Evolutionary conservation across 2,329 filamentous ascomycete genomes (phyloP).

Genomic region (Drechslerella dactyloides): DNA sequence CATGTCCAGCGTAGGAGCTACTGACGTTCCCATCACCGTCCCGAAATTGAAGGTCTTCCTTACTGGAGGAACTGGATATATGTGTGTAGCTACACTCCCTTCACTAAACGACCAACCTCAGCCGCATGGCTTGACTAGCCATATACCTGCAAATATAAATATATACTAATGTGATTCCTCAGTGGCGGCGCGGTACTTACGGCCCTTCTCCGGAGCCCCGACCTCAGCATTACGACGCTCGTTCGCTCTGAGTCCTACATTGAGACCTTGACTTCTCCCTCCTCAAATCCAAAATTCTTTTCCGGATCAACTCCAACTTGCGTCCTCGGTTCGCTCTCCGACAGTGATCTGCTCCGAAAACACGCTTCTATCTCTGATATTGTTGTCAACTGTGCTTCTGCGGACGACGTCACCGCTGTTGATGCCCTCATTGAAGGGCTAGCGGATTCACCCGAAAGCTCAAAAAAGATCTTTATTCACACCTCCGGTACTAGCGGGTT

Average conservation of each 20-base stretch:
- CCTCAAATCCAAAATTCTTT: conserved; percentile 44
- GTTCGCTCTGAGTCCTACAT: conserved; percentile 42
- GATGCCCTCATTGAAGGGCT: conserved; percentile 30
- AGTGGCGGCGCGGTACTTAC: conserved; percentile 36
- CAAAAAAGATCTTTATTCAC: conserved; percentile 39
- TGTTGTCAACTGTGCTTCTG: conserved; percentile 41
- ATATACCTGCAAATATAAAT: no score
- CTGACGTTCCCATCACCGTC: conserved; percentile 29
- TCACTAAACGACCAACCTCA: conserved; percentile 11
- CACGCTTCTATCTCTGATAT: conserved; percentile 39
- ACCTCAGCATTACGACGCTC: conserved; percentile 31
- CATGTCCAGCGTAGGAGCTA: conserved; percentile 11
- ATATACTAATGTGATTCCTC: no score
- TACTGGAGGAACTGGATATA: conserved; percentile 43
- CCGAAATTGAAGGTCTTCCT: conserved; percentile 39
- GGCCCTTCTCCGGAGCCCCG: conserved; percentile 35
- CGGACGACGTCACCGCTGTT: conserved; percentile 25
- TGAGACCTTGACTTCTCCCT: conserved; percentile 34
- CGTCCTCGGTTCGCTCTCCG: conserved; percentile 22
- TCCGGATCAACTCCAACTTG: conserved; percentile 36
- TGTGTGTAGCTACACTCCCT: conserved; percentile 30
- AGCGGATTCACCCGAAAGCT: conserved; percentile 8
- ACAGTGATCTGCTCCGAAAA: conserved; percentile 22
- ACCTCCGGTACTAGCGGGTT: conserved; percentile 40
- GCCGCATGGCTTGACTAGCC: background rate